Base-by-base conservation (phyloP, 2,329 filamentous ascomycete species). In the Cytospora piceae region DNA sequence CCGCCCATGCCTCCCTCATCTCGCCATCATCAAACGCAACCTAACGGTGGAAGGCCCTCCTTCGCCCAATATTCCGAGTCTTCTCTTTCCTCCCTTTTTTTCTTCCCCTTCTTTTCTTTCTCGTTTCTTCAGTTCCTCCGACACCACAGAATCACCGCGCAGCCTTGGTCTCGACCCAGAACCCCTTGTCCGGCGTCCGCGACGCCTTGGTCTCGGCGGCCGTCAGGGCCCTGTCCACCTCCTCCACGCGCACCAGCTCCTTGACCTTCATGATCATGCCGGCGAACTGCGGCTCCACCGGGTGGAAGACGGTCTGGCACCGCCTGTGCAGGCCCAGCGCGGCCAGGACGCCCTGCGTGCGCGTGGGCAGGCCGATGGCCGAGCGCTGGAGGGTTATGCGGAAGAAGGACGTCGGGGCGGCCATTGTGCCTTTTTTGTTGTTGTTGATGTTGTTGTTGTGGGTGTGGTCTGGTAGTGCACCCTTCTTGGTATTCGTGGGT, bases 201-300 rank as follows among this genome's bases (percentile, higher is more conserved):
- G 86, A 82, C 60, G 83, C 85, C 79, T 87, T 88, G 73, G 96
- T 83, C 81, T 96, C 86, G 64, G 80, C 78, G 74, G 87, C 86
- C 9, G 83, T 89, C 78, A 92, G 76, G 37, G 84, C 77, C 68
- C 79, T 76, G 39, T 89, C 87, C 54, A 96, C 92, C 80, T 96
- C 93, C 71, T 88, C 82, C 42, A 97, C 93, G 62, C 87, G 83
- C 55, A 97, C 92, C 69, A 97, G 82, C 80, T 97, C 94, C 82
- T 97, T 97, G 72, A 97, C 93, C 78, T 90, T 90, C 83, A 97
- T 90, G 74, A 97, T 92, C 82, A 96, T 93, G 75, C 94, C 94
- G 12, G 94, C 94, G 68, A 92, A 88, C 71, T 93, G 88, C 52
- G 89, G 87, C 68, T 86, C 86, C 68, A 96, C 93, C 46, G 92